Evolutionary conservation across 1,284 basidiomycete species (phyloP).

Genomic region (Flammula alnicola): DNA sequence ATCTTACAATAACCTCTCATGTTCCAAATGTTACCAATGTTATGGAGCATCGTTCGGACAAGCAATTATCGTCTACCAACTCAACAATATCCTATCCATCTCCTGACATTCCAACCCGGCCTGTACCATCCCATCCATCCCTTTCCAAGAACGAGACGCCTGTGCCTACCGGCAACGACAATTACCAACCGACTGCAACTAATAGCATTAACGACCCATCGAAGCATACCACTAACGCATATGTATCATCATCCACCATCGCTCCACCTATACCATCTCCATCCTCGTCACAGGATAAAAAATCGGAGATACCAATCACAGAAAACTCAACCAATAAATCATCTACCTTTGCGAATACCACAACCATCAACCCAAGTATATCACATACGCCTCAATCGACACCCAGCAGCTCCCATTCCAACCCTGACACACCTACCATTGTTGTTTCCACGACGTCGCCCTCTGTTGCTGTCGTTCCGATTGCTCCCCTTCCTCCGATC

Average conservation of each 20-base stretch:
- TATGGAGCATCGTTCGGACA: neutral
- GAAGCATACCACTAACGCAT: constrained; percentile 22
- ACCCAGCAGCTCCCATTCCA: constrained; percentile 5
- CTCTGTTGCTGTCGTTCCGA: constrained; percentile 14
- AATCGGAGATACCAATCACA: constrained; percentile 11
- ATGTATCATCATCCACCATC: constrained; percentile 18
- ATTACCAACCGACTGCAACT: neutral
- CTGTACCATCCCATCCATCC: neutral
- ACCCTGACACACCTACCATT: constrained; percentile 19
- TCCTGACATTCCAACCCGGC: neutral
- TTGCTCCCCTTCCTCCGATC: constrained; percentile 20
- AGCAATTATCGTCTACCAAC: neutral
- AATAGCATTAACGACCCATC: constrained; percentile 4
- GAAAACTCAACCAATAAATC: neutral
- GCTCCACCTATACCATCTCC: constrained; percentile 12
- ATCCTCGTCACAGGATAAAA: constrained; percentile 5
- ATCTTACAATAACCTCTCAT: neutral
- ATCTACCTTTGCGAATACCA: constrained; percentile 4
- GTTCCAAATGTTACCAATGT: neutral
- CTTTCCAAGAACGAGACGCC: neutral
- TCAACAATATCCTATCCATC: neutral
- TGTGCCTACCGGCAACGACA: neutral
- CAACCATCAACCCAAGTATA: constrained; percentile 5
- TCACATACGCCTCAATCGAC: constrained; percentile 10
- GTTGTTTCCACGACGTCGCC: constrained; percentile 16